Conservation (phyloP, 1,284 basidiomycete genomes). For the Grifola frondosa region DNA sequence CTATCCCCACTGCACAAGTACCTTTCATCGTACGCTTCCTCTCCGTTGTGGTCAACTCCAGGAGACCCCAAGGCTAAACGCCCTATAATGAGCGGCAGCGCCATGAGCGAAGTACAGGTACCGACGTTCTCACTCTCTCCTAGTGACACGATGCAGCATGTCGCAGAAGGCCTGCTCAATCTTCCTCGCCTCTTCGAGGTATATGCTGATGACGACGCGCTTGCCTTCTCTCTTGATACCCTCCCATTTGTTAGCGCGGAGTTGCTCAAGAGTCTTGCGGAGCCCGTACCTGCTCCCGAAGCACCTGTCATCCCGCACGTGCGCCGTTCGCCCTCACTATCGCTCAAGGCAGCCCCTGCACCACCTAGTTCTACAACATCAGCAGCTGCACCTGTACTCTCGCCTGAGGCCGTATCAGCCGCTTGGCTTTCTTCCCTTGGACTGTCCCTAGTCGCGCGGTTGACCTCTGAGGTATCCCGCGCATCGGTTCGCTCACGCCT, state of each 20-base stretch:
- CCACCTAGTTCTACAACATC: constrained; percentile 24
- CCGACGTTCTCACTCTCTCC: constrained; percentile 93
- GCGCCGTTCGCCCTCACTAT: constrained; percentile 31
- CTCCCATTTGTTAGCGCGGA: constrained; percentile 69
- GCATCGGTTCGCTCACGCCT: constrained; percentile 57
- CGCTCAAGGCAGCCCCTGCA: constrained; percentile 33
- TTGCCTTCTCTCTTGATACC: constrained; percentile 86
- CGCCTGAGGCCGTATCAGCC: constrained; percentile 79
- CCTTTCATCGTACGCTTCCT: constrained; percentile 69
- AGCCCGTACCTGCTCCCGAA: constrained; percentile 31
- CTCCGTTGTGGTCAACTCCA: constrained; percentile 65
- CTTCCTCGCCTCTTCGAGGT: constrained; percentile 93
- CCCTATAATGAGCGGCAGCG: constrained; percentile 32
- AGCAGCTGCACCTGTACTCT: constrained; percentile 34
- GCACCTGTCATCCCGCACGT: constrained; percentile 35
- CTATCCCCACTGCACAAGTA: constrained; percentile 82
- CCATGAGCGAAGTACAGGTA: constrained; percentile 69
- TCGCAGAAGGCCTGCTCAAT: constrained; percentile 92
- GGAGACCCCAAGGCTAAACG: constrained; percentile 45
- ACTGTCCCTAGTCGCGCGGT: constrained; percentile 70
- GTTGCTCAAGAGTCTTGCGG: constrained; percentile 48
- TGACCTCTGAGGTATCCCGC: constrained; percentile 66
- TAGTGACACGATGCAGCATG: constrained; percentile 82
- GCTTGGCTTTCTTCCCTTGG: constrained; percentile 92
- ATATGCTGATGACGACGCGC: constrained; percentile 87